A percentile compares a stretch with the other conserved stretches of the same genome.
phyloP scores from a whole-genome alignment of 208 protist species.

The Acanthamoeba sp. region DNA sequence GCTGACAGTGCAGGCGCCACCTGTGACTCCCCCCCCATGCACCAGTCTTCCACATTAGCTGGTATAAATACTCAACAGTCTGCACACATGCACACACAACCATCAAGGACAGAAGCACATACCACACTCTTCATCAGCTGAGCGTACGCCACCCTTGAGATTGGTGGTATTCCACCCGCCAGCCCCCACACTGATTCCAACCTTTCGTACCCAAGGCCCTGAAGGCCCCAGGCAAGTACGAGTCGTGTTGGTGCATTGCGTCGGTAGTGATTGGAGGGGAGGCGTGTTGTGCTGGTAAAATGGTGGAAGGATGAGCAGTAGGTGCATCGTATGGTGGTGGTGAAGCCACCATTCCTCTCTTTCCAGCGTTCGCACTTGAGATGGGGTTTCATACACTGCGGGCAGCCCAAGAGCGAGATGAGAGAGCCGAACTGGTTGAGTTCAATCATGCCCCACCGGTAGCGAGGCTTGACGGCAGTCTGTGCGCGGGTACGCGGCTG shows the following conservation, averaged over 20 bases:
- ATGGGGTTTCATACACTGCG: neutral
- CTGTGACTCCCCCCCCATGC: neutral
- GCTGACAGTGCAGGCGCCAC: neutral
- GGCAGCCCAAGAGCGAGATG: neutral
- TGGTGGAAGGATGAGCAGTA: neutral
- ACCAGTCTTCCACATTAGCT: too few species aligned
- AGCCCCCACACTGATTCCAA: neutral
- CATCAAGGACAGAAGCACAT: neutral
- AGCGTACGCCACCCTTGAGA: neutral
- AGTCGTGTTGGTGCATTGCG: neutral
- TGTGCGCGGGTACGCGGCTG: neutral
- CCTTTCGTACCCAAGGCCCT: neutral
- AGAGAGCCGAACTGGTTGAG: neutral
- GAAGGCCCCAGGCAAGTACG: neutral
- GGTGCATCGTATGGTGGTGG: neutral
- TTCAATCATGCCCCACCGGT: neutral
- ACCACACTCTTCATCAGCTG: neutral
- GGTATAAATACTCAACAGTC: too few species aligned
- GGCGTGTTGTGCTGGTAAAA: neutral
- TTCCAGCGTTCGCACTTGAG: too few species aligned
- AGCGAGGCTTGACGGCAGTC: neutral
- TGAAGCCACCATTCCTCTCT: neutral
- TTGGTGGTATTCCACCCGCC: neutral
- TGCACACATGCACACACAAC: neutral
- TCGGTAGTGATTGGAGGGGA: neutral